Evolutionary conservation across 495 filamentous ascomycete genomes (phyloP).

Genomic region (Aspergillus olivimuriae): DNA sequence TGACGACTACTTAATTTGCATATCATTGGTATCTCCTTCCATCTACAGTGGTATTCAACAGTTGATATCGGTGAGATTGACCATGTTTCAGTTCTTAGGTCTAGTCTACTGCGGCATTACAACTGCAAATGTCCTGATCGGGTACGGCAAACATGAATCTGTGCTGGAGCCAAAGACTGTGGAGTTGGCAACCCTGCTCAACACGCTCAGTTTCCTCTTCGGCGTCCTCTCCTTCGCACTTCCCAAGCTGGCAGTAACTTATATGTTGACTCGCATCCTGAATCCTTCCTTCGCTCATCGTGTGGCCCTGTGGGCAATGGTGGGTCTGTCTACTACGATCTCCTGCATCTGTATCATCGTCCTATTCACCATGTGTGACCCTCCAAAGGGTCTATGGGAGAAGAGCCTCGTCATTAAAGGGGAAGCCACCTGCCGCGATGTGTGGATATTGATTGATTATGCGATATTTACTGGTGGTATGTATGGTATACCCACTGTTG

Average conservation of each 20-base stretch:
- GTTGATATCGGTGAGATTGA: background rate
- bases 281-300: slow-evolving; percentile 24
- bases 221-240: slow-evolving; percentile 36
- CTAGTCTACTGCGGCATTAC: slow-evolving; percentile 16
- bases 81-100: background rate
- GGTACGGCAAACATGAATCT: slow-evolving; percentile 18
- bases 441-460: slow-evolving; percentile 29
- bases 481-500: background rate
- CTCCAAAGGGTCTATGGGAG: slow-evolving; percentile 36
- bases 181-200: slow-evolving; percentile 20
- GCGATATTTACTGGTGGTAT: slow-evolving; percentile 28
- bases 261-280: slow-evolving; percentile 31
- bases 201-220: slow-evolving; percentile 28
- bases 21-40: slow-evolving; percentile 34
- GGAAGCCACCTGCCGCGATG: slow-evolving; percentile 25
- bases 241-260: slow-evolving; percentile 37
- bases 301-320: slow-evolving; percentile 27
- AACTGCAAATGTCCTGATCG: slow-evolving; percentile 18
- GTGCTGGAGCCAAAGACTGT: slow-evolving; percentile 1
- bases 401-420: slow-evolving; percentile 18
- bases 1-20: slow-evolving; percentile 41
- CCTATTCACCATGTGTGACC: slow-evolving; percentile 36
- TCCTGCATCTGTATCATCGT: slow-evolving; percentile 21
- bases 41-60: slow-evolving; percentile 6
- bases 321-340: slow-evolving; percentile 8